Percentiles rank a stretch among this genome's conserved stretches.
phyloP scores from a whole-genome alignment of 2,329 filamentous ascomycete species.

The Arachnopeziza araneosa region DNA sequence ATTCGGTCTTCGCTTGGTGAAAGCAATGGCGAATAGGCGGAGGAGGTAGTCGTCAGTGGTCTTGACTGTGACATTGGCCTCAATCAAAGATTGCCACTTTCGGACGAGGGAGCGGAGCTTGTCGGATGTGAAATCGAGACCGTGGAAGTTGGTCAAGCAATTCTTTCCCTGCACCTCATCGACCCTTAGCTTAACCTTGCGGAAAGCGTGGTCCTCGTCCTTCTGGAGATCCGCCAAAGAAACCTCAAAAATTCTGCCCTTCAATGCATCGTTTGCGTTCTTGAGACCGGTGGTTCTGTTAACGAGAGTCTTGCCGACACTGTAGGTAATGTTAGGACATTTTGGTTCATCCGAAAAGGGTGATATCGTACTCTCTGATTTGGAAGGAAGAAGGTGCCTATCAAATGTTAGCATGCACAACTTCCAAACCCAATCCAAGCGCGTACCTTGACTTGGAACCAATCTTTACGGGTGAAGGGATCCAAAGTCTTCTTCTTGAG shows the following conservation, averaged over 20 bases:
- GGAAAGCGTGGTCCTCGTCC: slow-evolving; percentile 99
- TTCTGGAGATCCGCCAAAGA: slow-evolving; percentile 98
- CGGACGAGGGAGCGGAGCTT: slow-evolving; percentile 98
- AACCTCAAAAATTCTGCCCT: slow-evolving; percentile 98
- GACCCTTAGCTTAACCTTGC: slow-evolving; percentile 97
- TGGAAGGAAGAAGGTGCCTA: slow-evolving; percentile 93
- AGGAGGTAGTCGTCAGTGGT: slow-evolving; percentile 99
- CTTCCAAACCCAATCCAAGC: slow-evolving; percentile 3
- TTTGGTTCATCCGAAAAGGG: slow-evolving; percentile 9
- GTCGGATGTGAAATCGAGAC: slow-evolving; percentile 99
- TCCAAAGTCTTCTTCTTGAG: slow-evolving; percentile 99
- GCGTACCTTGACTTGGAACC: slow-evolving; percentile 91
- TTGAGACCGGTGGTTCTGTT: slow-evolving; percentile 99
- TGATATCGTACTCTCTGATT: slow-evolving; percentile 72
- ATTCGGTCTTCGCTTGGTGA: slow-evolving; percentile 98
- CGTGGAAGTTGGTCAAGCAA: slow-evolving; percentile 99
- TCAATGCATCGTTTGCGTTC: slow-evolving; percentile 99
- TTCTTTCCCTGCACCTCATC: slow-evolving; percentile 99
- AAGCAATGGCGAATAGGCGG: slow-evolving; percentile 97
- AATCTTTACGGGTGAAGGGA: slow-evolving; percentile 98
- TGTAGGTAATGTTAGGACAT: slow-evolving; percentile 42
- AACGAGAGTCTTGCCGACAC: slow-evolving; percentile 99
- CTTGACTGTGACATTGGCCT: slow-evolving; percentile 99
- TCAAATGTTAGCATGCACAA: slow-evolving; percentile 24
- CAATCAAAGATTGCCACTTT: slow-evolving; percentile 99